A percentile compares a stretch with the other conserved stretches of the same genome.
These are phyloP conservation scores for Tilletiaria anomala DNA, from an alignment of 1,284 basidiomycete species.

Conservation along the genomic window DNA sequence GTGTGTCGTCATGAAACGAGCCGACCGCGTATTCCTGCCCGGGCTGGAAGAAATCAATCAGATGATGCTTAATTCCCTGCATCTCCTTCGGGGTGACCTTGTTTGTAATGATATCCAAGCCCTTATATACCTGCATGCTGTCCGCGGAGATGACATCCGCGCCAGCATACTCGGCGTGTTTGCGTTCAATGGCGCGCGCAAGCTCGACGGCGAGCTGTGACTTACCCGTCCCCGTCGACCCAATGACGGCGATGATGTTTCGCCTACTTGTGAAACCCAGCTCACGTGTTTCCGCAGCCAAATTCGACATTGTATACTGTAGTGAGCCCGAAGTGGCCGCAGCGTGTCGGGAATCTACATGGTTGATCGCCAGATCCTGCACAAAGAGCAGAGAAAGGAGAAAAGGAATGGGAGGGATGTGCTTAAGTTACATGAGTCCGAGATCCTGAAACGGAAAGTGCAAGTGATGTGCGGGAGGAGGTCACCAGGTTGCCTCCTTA, in stretches of 20 bases:
- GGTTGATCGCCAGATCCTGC: too few species aligned
- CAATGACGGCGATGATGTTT: conserved; percentile 76
- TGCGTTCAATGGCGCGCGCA: conserved; percentile 46
- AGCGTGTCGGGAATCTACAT: too few species aligned
- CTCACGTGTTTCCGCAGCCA: too few species aligned
- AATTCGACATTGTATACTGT: too few species aligned
- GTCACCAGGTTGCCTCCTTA: too few species aligned
- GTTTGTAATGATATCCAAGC: conserved; percentile 87
- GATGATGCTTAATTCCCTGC: conserved; percentile 67
- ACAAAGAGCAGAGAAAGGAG: too few species aligned
- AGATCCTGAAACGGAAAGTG: too few species aligned
- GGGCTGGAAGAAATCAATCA: conserved; percentile 73
- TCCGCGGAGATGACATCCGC: conserved; percentile 75
- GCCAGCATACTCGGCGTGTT: conserved; percentile 1
- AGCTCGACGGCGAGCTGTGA: conserved; percentile 81
- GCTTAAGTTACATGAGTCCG: too few species aligned
- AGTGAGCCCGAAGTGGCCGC: too few species aligned
- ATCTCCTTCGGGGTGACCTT: conserved; percentile 68
- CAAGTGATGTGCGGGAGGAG: too few species aligned
- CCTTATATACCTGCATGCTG: conserved; percentile 94
- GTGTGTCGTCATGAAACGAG: conserved; percentile 38
- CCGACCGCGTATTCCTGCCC: conserved; percentile 61
- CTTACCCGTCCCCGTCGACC: conserved; percentile 93
- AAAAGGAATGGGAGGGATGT: too few species aligned
- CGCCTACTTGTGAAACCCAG: too few species aligned